Evolutionary conservation across 768 basidiomycete genomes (phyloP), one percentile per base, ranked within the genome.

Genomic region (Galerina sulciceps): DNA sequence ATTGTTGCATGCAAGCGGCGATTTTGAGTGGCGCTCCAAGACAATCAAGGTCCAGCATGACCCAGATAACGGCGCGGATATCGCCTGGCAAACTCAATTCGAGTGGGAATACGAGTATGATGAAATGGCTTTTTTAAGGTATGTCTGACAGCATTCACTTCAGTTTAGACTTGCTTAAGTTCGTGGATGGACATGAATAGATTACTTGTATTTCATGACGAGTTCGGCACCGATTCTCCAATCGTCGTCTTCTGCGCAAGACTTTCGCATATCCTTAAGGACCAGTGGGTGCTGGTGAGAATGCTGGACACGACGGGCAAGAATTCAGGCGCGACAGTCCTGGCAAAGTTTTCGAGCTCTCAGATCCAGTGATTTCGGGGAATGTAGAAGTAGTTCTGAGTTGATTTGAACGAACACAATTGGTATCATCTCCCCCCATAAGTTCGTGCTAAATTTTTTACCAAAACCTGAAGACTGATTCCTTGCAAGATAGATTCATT

Each of bases 241-340:
- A 61, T 86, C n/a, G 81, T 75, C 2, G 72, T 80, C 6, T 86
- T 86, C 65, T 84, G 85, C 66, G 82, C 79, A n/a, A 76, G 79
- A 10, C 60, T 87, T 34, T 74, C 73, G 26, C 70, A 80, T 55
- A 62, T 87, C 22, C 70, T 79, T 42, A 69, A 73, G 58, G 83
- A 79, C 17, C 45, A 68, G 23, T 85, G 79, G 82, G 74, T 78
- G 17, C 61, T 85, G 31, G 68, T 84, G 31, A 75, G 80, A 38
- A 73, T 87, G 71, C 65, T 88, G 53, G 75, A 83, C 63, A 73
- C 69, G 73, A 73, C 75, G 26, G 85, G 86, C 10, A 85, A 84
- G 67, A 69, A 76, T 63, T 76, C 76, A 4, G 80, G 80, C 14
- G 75, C 80, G 4, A 77, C 66, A 15, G 54, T 70, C 5, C 58